Base-by-base conservation (phyloP, 2,329 filamentous ascomycete species). In the Ceratocystis papillata region DNA sequence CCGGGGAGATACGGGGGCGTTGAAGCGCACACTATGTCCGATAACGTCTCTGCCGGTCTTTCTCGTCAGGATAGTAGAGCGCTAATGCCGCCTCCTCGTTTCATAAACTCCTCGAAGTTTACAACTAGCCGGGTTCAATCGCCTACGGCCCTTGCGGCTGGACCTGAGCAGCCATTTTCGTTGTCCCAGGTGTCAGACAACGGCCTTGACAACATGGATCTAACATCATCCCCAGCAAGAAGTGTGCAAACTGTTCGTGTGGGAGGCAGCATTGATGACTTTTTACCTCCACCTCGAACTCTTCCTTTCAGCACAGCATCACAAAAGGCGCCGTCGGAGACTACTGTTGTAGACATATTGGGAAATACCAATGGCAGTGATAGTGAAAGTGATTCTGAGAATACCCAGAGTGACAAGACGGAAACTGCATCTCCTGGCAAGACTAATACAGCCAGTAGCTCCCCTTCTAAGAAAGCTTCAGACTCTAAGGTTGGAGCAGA, bases 221-320 rank as follows among this genome's bases (percentile, higher is more conserved):
- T 20, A 6, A n/a, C 5, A n/a, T n/a, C 17, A n/a, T 33, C 25
- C 22, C 25, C 55, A 10, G 30, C 15, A 25, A 37, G 28, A 37
- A 6, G 5, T 2, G 4, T 37, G 28, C 15, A 6, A 15, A 8
- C 28, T 6, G 12, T 37, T 37, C 28, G 17, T 20, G 17, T 59
- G n/a, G 55, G 55, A 25, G 28, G 25, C 8, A 57, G 60, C 10
- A 66, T 66, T 48, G 44, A 66, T 15, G 60, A 64, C 25, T 37
- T 64, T 30, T 25, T 68, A 28, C 67, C 67, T 12, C 67, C 67
- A 59, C 61, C 64, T 46, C 64, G 67, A 30, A 63, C 50, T 2
- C 55, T 68, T 22, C 67, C 67, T 12, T 68, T 68, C 28, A 46
- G 48, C 28, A 44, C 30, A 48, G 28, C 25, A n/a, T 55, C 15